phyloP scores from a whole-genome alignment of 768 basidiomycete species.

The Hypholoma sublateritium region DNA sequence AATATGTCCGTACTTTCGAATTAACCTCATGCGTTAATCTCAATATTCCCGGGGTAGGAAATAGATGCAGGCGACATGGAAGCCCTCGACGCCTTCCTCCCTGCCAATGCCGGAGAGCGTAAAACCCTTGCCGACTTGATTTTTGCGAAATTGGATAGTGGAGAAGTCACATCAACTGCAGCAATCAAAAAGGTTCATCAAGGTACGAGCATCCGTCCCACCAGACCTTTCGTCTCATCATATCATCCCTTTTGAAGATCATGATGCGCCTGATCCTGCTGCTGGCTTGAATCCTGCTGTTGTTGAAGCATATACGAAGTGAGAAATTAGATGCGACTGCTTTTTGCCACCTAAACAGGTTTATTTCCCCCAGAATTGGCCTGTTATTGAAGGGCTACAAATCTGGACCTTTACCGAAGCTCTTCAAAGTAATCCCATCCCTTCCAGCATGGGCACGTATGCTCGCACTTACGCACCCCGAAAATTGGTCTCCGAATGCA shows the following conservation, averaged over 20 bases:
- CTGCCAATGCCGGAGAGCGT: slow-evolving; percentile 71
- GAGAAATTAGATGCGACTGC: slow-evolving; percentile 24
- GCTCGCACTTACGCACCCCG: slow-evolving; percentile 88
- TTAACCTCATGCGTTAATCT: background rate
- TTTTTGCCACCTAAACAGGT: background rate
- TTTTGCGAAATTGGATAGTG: slow-evolving; percentile 84
- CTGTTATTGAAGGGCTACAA: slow-evolving; percentile 84
- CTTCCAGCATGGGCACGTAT: slow-evolving; percentile 96
- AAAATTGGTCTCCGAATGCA: slow-evolving; percentile 95
- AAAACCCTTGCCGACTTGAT: slow-evolving; percentile 96
- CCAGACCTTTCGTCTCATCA: background rate
- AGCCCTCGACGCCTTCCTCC: slow-evolving; percentile 79
- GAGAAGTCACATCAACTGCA: slow-evolving; percentile 51
- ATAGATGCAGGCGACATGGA: slow-evolving; percentile 90
- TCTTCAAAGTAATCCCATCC: slow-evolving; percentile 97
- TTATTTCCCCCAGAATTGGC: slow-evolving; percentile 61
- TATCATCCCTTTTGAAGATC: slow-evolving; percentile 30
- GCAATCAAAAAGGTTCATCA: slow-evolving; percentile 61
- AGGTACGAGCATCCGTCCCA: slow-evolving; percentile 35
- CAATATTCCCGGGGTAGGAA: slow-evolving; percentile 49
- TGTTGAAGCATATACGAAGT: slow-evolving; percentile 93
- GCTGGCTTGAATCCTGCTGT: slow-evolving; percentile 90
- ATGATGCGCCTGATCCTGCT: slow-evolving; percentile 71
- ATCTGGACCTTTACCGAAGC: slow-evolving; percentile 92
- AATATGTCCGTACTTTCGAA: slow-evolving; percentile 46